These are phyloP conservation scores for Guyanaporus albipodus DNA, from an alignment of 768 basidiomycete genomes.

Conservation along the genomic window DNA sequence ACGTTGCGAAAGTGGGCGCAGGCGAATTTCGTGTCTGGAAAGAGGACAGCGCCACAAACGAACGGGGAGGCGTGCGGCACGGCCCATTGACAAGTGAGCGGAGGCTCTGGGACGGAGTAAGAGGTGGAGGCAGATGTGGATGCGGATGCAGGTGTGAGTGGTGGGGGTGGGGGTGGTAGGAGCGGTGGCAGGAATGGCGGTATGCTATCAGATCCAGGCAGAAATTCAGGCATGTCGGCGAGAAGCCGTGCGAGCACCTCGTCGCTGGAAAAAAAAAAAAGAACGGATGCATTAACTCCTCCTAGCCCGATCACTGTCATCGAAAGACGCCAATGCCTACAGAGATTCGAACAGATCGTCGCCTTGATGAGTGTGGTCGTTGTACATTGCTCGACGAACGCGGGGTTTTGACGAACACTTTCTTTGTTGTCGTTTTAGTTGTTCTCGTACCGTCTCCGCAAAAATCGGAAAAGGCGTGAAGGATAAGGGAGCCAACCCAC, in stretches of 20 bases:
- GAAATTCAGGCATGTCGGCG: not conserved
- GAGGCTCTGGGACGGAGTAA: too few relatives aligned
- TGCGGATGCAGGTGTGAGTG: not conserved
- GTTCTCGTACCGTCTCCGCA: not conserved
- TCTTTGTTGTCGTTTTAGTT: too few relatives aligned
- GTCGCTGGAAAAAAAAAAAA: slow-evolving; percentile 3
- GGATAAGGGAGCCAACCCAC: not conserved
- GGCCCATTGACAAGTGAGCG: slow-evolving; percentile 12
- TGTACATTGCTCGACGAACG: slow-evolving; percentile 2
- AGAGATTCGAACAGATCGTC: slow-evolving; percentile 1
- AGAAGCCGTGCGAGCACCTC: slow-evolving; percentile 14
- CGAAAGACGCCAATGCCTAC: slow-evolving; percentile 1
- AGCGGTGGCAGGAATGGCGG: too few relatives aligned
- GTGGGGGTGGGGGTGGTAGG: too few relatives aligned
- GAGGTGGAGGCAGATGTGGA: not conserved
- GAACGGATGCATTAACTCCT: not conserved
- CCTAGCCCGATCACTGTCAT: not conserved
- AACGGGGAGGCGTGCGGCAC: not conserved
- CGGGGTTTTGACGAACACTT: too few relatives aligned
- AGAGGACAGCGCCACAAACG: slow-evolving; percentile 4
- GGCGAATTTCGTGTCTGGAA: not conserved
- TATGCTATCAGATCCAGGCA: not conserved
- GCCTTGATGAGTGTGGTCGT: not conserved
- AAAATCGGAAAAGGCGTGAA: not conserved
- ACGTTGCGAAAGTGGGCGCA: slow-evolving; percentile 10